Base-by-base conservation (phyloP, 1,284 basidiomycete genomes). In the Leccinum angustisporum region DNA sequence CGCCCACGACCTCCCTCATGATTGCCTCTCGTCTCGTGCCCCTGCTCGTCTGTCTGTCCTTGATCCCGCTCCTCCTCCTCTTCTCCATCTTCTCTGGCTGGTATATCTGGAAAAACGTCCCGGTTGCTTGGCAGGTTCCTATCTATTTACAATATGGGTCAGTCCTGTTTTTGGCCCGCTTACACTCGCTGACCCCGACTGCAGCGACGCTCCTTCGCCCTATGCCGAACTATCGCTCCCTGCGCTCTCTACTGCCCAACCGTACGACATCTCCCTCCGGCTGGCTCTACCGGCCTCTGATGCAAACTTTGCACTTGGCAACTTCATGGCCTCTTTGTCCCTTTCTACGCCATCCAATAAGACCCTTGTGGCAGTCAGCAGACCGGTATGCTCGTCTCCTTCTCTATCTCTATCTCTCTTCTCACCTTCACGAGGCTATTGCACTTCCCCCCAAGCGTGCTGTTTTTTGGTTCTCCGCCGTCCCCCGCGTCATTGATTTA, bases 61-160 rank as follows among this genome's bases (percentile, higher is more conserved):
- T 87, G 27, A 73, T 91, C 46, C 91, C 90, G 4, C 67, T 90
- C 4, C 68, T 89, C 38, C 65, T 86, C 9, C 69, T 84, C 62
- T 72, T 88, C 8, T 90, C 91, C 11, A 63, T 83, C 9, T 79
- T 80, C 63, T 85, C 90, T 8, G 91, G 90, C 3, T 86, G 82
- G 76, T 72, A 85, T 57, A 87, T 92, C 5, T 92, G 90, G 89
- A 84, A 78, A 64, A 87, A 76, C 66, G 79, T 86, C 5, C 87
- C 90, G 14, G 80, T 84, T 5, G 80, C 83, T 38, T 92, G 91
- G 91, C 79, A 86, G 63, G 73, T 79, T 8, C 81, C 86, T 8
- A 63, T 91, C 30, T 85, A 86, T 72, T 77, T 92, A 14, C 89
- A 91, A 77, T 92, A 91, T 67, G 90, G 90, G 90, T 91, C 72